Percentiles rank a stretch among this genome's conserved stretches.
These are phyloP conservation scores for Elongisporangium undulatum DNA, from an alignment of 352 stramenopile genomes.

Conservation along the genomic window DNA sequence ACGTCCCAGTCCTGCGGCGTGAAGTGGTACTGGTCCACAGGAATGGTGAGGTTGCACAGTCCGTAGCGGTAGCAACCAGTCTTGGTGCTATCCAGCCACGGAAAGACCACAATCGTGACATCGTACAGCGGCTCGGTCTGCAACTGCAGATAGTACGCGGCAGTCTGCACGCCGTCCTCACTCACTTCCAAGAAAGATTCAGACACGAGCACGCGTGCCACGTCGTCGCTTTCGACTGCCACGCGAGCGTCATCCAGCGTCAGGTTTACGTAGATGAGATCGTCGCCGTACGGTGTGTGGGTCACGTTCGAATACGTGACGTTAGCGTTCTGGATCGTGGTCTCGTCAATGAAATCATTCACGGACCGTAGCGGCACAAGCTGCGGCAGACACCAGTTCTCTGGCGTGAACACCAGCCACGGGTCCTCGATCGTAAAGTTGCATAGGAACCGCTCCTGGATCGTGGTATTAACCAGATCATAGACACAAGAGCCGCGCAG, in stretches of 20 bases:
- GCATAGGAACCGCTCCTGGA: constrained; percentile 69
- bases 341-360: constrained; percentile 62
- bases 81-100: constrained; percentile 54
- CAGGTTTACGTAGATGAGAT: constrained; percentile 53
- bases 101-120: constrained; percentile 57
- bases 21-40: constrained; percentile 45
- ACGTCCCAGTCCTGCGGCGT: constrained; percentile 63
- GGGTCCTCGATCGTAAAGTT: constrained; percentile 71
- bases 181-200: constrained; percentile 44
- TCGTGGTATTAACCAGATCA: constrained; percentile 48
- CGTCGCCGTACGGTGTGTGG: constrained; percentile 58
- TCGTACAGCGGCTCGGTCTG: constrained; percentile 55
- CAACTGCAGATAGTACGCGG: constrained; percentile 45
- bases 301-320: constrained; percentile 60
- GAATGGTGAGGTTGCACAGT: constrained; percentile 67
- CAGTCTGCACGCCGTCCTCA: constrained; percentile 39
- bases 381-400: constrained; percentile 68
- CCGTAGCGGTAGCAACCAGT: constrained; percentile 72
- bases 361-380: constrained; percentile 37
- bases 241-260: constrained; percentile 32
- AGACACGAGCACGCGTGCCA: constrained; percentile 56
- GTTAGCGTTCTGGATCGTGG: constrained; percentile 27
- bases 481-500: constrained; percentile 63
- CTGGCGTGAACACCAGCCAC: constrained; percentile 67
- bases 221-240: constrained; percentile 55